A percentile compares a stretch with the other conserved stretches of the same genome.
Conservation (phyloP, 805 yeast species). For the Yamadazyma endophytica region DNA sequence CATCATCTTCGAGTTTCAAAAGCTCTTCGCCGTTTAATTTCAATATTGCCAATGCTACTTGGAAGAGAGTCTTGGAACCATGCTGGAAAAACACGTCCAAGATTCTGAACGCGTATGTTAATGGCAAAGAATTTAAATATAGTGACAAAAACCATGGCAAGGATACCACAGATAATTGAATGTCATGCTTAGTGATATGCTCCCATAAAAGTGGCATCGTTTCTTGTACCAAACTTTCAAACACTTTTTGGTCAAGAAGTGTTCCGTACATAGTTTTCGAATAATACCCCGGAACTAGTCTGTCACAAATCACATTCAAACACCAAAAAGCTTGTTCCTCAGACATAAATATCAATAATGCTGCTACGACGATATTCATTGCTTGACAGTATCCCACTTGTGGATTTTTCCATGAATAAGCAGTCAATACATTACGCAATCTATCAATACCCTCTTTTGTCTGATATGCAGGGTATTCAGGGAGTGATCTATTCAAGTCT, state of each 20-base stretch:
- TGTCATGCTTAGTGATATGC: constrained; percentile 74
- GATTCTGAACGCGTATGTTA: constrained; percentile 87
- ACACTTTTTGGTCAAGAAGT: constrained; percentile 85
- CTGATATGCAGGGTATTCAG: constrained; percentile 95
- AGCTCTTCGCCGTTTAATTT: constrained; percentile 84
- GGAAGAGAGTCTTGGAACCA: constrained; percentile 87
- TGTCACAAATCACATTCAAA: constrained; percentile 72
- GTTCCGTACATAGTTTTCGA: constrained; percentile 98
- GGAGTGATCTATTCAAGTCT: constrained; percentile 89
- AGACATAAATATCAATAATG: constrained; percentile 74
- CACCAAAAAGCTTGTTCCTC: constrained; percentile 99
- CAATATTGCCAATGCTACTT: constrained; percentile 88
- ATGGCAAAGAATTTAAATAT: constrained; percentile 89
- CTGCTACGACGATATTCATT: constrained; percentile 91
- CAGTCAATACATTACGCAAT: constrained; percentile 82
- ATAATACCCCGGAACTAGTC: constrained; percentile 90
- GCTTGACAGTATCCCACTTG: constrained; percentile 99
- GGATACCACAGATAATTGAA: constrained; percentile 88
- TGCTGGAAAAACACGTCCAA: constrained; percentile 86
- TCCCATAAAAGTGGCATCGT: constrained; percentile 87
- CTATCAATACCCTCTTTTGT: constrained; percentile 78
- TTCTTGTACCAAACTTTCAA: constrained; percentile 83
- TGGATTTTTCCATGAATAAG: constrained; percentile 95
- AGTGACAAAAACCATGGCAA: constrained; percentile 94
- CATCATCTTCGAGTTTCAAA: constrained; percentile 82